These are phyloP conservation scores for Chenopodium formosanum DNA, from an alignment of 148 eudicot genomes.

Conservation along the genomic window DNA sequence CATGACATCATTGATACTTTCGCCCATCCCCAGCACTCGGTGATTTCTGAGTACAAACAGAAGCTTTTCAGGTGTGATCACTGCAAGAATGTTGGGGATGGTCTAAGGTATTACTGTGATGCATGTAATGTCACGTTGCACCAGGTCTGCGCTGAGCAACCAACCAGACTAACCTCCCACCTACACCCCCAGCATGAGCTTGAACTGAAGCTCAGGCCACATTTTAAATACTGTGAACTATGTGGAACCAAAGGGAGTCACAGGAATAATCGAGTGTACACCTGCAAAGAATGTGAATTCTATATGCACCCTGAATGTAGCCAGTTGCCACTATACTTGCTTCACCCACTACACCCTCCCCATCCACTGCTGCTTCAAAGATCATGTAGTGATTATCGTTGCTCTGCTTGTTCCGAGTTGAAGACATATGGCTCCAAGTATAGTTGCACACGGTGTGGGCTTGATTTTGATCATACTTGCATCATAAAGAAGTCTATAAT, in stretches of 20 bases:
- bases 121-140: constrained; percentile 21
- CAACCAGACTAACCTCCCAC: constrained; percentile 27
- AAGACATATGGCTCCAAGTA: constrained; percentile 7
- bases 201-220: constrained; percentile 28
- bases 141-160: constrained; percentile 26
- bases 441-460: constrained; percentile 11
- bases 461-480: constrained; percentile 19
- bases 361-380: constrained; percentile 21
- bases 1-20: constrained; percentile 12
- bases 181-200: constrained; percentile 35
- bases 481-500: neutral
- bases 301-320: constrained; percentile 29
- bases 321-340: constrained; percentile 27
- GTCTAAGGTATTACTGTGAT: constrained; percentile 24
- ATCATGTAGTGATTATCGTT: neutral
- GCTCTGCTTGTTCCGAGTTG: constrained; percentile 12
- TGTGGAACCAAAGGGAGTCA: constrained; percentile 14
- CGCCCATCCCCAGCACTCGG: constrained; percentile 23
- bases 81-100: constrained; percentile 28
- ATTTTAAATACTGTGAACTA: neutral
- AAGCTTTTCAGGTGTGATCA: constrained; percentile 22
- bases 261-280: constrained; percentile 19
- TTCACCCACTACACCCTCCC: constrained; percentile 28
- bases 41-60: constrained; percentile 23
- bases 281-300: constrained; percentile 23